These are phyloP conservation scores for Cryphonectria naterciae DNA, from an alignment of 2,329 filamentous ascomycete genomes.

Conservation along the genomic window DNA sequence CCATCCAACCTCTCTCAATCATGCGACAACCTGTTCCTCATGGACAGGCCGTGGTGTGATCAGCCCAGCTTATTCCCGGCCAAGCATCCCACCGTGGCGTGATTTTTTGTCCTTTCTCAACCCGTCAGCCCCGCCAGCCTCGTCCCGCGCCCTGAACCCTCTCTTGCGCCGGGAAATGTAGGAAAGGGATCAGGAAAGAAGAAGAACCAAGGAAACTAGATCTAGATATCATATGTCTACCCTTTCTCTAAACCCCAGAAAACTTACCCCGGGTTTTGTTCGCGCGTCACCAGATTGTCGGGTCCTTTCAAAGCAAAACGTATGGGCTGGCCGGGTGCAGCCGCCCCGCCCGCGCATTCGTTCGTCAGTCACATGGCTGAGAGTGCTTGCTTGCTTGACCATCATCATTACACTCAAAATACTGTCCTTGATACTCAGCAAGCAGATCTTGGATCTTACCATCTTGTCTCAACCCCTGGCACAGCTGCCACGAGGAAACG, in stretches of 20 bases:
- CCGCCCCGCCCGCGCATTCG: not conserved
- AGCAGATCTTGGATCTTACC: not conserved
- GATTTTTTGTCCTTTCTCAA: constrained; percentile 8
- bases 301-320: not conserved
- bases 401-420: not conserved
- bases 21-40: constrained; percentile 6
- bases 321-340: constrained; percentile 2
- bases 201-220: not conserved
- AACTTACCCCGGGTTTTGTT: constrained; percentile 23
- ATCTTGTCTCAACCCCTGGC: not conserved
- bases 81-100: constrained; percentile 29
- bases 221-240: too few relatives aligned
- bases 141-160: not conserved
- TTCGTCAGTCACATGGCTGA: not conserved
- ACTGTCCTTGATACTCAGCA: not conserved
- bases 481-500: not conserved
- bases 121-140: not conserved
- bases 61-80: not conserved
- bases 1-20: not conserved
- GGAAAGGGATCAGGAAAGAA: not conserved
- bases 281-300: constrained; percentile 28
- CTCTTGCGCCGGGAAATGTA: not conserved
- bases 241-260: not conserved
- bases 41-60: constrained; percentile 20
- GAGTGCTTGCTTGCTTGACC: not conserved